These are phyloP conservation scores for Blastomyces parvus DNA, from an alignment of 2,329 filamentous ascomycete genomes.

Conservation along the genomic window DNA sequence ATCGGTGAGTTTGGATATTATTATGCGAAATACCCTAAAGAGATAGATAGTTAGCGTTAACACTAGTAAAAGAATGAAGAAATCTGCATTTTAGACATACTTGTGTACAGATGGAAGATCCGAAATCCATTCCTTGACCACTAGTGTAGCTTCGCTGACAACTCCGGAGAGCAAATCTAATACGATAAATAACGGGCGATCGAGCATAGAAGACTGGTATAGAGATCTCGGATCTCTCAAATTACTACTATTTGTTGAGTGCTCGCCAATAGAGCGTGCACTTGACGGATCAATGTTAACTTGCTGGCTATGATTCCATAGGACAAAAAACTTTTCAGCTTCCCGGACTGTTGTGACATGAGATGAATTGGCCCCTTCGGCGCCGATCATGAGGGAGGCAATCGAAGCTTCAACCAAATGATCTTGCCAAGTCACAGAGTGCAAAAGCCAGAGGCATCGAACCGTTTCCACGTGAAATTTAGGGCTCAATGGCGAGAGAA, in stretches of 20 bases:
- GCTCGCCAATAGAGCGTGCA: constrained; percentile 23
- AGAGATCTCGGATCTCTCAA: constrained; percentile 22
- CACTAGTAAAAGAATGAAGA: background rate
- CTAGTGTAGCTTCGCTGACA: constrained; percentile 63
- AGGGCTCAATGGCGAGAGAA: constrained; percentile 69
- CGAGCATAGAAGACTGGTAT: constrained; percentile 54
- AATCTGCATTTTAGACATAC: constrained; percentile 31
- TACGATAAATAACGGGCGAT: constrained; percentile 69
- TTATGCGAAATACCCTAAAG: constrained; percentile 29
- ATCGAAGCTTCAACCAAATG: constrained; percentile 74
- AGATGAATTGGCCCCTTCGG: constrained; percentile 28
- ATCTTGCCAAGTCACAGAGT: constrained; percentile 57
- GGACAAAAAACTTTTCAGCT: constrained; percentile 32
- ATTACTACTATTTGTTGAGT: constrained; percentile 12
- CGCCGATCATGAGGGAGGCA: constrained; percentile 55
- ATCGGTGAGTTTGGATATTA: constrained; percentile 28
- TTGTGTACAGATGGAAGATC: constrained; percentile 43
- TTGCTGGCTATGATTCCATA: constrained; percentile 37
- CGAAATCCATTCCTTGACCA: constrained; percentile 71
- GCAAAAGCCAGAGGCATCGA: constrained; percentile 74
- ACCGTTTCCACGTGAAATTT: constrained; percentile 95
- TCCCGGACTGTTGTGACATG: constrained; percentile 28
- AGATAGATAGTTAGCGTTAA: constrained; percentile 9
- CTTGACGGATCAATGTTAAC: constrained; percentile 29
- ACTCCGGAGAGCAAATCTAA: constrained; percentile 69